These are phyloP conservation scores for Pseudogymnoascus sp. DNA, from an alignment of 2,329 filamentous ascomycete genomes.

Conservation along the genomic window DNA sequence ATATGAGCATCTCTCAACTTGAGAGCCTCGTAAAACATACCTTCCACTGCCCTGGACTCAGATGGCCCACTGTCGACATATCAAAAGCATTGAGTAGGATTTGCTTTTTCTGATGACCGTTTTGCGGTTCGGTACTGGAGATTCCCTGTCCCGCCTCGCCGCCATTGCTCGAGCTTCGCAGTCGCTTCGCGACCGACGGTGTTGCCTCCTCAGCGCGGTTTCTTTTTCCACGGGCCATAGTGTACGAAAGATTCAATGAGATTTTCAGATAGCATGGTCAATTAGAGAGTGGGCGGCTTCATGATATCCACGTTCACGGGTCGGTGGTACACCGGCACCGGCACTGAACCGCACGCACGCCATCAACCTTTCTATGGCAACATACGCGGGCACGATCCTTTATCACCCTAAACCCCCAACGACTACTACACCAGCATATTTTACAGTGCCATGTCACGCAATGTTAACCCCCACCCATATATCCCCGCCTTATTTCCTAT, in stretches of 20 bases:
- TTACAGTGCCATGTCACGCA: neutral
- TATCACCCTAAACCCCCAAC: neutral
- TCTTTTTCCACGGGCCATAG: neutral
- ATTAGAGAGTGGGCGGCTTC: neutral
- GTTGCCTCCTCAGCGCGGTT: neutral
- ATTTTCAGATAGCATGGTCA: neutral
- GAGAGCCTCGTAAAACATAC: conserved; percentile 26
- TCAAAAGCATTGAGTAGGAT: conserved; percentile 59
- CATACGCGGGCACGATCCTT: neutral
- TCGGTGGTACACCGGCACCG: neutral
- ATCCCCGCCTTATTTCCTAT: neutral
- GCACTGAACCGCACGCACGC: neutral
- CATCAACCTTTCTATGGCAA: neutral
- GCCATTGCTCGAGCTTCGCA: neutral
- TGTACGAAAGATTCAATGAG: neutral
- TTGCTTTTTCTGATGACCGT: conserved; percentile 36
- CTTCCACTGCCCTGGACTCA: conserved; percentile 62
- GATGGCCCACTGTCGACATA: conserved; percentile 56
- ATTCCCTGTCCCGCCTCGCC: neutral
- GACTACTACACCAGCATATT: neutral
- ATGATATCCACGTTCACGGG: neutral
- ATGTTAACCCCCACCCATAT: neutral
- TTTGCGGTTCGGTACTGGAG: neutral
- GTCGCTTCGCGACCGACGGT: neutral
- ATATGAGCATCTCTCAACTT: neutral